phyloP scores from a whole-genome alignment of 768 basidiomycete species.

The Kwoniella mangroviensis region DNA sequence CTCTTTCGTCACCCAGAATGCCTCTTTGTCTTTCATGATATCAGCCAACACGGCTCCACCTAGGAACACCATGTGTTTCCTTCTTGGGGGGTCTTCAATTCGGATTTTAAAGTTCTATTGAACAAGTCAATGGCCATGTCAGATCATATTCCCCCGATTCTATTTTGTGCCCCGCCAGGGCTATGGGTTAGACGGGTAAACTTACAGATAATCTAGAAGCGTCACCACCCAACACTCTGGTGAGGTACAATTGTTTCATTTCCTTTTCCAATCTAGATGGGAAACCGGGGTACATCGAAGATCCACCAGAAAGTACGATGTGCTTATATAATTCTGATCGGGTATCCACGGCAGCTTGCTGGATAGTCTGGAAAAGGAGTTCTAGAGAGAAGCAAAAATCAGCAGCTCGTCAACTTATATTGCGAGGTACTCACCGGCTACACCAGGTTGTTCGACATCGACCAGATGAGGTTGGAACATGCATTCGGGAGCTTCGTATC shows the following conservation, averaged over 20 bases:
- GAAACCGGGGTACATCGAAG: conserved; percentile 98
- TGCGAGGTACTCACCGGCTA: conserved; percentile 68
- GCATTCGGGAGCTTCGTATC: conserved; percentile 98
- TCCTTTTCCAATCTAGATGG: conserved; percentile 97
- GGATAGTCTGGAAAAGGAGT: conserved; percentile 96
- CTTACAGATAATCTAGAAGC: conserved; percentile 82
- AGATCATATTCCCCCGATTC: no score
- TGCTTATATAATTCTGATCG: conserved; percentile 95
- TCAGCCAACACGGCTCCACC: conserved; percentile 98
- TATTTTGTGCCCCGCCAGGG: not conserved
- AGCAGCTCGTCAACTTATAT: not conserved
- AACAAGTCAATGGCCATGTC: not conserved
- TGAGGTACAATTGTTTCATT: conserved; percentile 98
- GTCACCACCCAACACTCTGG: conserved; percentile 82
- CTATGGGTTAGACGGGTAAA: conserved; percentile 30
- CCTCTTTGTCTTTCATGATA: conserved; percentile 92
- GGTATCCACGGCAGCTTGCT: conserved; percentile 84
- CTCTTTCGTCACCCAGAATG: conserved; percentile 93
- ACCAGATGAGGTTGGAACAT: conserved; percentile 99
- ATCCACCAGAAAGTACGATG: conserved; percentile 95
- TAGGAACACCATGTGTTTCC: conserved; percentile 99
- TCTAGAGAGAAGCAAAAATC: conserved; percentile 61
- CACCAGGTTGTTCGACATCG: conserved; percentile 93
- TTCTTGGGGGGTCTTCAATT: conserved; percentile 95
- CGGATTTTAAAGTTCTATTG: conserved; percentile 97